Conservation (phyloP, 768 basidiomycete species). For the Termitomyces sp. region DNA sequence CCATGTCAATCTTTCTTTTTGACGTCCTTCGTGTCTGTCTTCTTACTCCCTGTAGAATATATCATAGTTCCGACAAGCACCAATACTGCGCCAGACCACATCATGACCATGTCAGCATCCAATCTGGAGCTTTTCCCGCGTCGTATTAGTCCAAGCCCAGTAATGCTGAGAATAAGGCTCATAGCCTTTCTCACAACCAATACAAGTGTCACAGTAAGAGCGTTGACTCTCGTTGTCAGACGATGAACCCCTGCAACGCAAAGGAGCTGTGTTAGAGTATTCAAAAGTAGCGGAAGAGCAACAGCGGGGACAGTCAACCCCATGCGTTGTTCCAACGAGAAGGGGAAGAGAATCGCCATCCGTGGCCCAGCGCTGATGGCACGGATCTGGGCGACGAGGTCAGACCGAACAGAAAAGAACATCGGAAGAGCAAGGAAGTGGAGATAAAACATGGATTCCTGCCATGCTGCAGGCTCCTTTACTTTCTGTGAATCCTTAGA, state of each 20-base stretch:
- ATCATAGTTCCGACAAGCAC: conserved; percentile 69
- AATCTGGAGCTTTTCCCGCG: conserved; percentile 16
- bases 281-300: conserved; percentile 60
- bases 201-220: conserved; percentile 74
- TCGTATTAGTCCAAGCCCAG: conserved; percentile 27
- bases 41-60: conserved; percentile 47
- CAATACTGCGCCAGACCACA: conserved; percentile 66
- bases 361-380: conserved; percentile 36
- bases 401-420: conserved; percentile 57
- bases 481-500: neutral
- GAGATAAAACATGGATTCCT: conserved; percentile 90
- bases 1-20: conserved; percentile 8
- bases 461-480: conserved; percentile 45
- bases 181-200: conserved; percentile 78
- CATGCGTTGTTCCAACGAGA: neutral
- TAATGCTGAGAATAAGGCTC: conserved; percentile 70
- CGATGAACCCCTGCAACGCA: conserved; percentile 87
- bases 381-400: conserved; percentile 42
- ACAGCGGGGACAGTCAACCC: conserved; percentile 45
- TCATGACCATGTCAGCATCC: conserved; percentile 35
- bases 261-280: conserved; percentile 78
- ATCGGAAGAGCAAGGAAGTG: conserved; percentile 78
- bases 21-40: conserved; percentile 17
- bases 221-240: conserved; percentile 69
- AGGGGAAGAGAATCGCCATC: conserved; percentile 13